Evolutionary conservation across 1,284 basidiomycete species (phyloP), one percentile per base, ranked within the genome.

Genomic region (Pascua sp.): DNA sequence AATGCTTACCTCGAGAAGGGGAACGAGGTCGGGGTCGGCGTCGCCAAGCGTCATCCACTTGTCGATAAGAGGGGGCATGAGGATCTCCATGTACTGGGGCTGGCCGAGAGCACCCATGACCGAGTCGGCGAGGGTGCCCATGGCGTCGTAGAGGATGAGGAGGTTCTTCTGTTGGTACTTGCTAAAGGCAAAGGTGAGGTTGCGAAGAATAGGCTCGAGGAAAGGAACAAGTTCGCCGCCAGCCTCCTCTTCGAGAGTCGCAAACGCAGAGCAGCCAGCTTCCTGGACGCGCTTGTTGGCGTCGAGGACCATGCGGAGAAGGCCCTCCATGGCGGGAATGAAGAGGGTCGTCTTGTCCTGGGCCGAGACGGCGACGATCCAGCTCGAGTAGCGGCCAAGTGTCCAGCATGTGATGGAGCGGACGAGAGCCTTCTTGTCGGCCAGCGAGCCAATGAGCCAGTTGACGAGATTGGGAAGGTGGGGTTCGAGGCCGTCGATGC

Each of bases 141-240:
- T 88, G 12, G 96, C 96, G 73, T 99, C 96, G 74, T 98, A 98
- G 42, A 99, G 79, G 64, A 98, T 98, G 63, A 99, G 83, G 83
- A 98, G 86, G 74, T 99, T 99, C 84, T 98, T 98, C 77, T 97
- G 93, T 75, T 99, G 95, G 76, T 99, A 99, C 79, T 96, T 97
- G 63, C 90, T 86, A 77, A 98, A 98, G 0, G 96, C 96, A 64
- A 90, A 87, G 17, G 97, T 94, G 54, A 99, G 83, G 74, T 97
- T 97, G 56, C 89, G 87, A 52, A 99, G 81, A 52, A 99, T 91
- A 1, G 95, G 94, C 68, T 95, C 91, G 13, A 98, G 85, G 80
- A 89, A 98, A 0, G 95, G 96, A 15, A 86, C 88, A 49, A 99
- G 85, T 68, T 90, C 89, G 2, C 83, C 74, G 4, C 92, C 94